Conservation (phyloP, 129 eudicot species). For the Helianthus tuberosus region DNA sequence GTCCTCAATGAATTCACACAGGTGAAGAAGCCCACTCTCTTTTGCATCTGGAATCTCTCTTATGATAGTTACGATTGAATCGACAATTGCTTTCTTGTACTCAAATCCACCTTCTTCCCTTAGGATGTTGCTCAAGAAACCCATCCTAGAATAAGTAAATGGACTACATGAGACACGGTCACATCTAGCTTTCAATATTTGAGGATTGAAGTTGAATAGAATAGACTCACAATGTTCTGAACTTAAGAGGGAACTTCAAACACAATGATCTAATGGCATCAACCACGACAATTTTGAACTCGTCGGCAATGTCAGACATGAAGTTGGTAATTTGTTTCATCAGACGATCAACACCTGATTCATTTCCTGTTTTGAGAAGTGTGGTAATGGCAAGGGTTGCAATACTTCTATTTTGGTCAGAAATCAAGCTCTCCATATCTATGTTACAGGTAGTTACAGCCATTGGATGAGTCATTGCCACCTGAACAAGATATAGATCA, state of each 20-base stretch:
- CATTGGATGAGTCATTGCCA: constrained; percentile 97
- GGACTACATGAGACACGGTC: constrained; percentile 7
- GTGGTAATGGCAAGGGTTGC: constrained; percentile 99
- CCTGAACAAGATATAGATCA: constrained; percentile 48
- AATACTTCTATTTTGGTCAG: constrained; percentile 95
- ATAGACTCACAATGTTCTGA: constrained; percentile 82
- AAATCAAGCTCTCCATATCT: constrained; percentile 96
- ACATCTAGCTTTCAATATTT: background rate
- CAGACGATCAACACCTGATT: constrained; percentile 93
- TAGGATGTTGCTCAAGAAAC: constrained; percentile 87
- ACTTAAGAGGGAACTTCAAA: constrained; percentile 93
- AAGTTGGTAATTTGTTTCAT: constrained; percentile 97
- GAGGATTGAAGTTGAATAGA: background rate
- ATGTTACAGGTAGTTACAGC: constrained; percentile 95
- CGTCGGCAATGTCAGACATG: constrained; percentile 98
- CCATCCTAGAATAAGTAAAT: constrained; percentile 58
- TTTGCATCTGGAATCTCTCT: constrained; percentile 98
- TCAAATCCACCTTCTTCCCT: constrained; percentile 99
- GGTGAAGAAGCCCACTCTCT: constrained; percentile 92
- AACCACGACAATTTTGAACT: constrained; percentile 96
- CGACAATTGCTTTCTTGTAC: constrained; percentile 95
- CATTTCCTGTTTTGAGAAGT: constrained; percentile 93
- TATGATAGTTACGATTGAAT: constrained; percentile 89
- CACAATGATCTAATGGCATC: constrained; percentile 96
- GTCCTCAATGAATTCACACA: constrained; percentile 98